phyloP scores from a whole-genome alignment of 2,329 filamentous ascomycete species.

The Cordyceps farinosa region DNA sequence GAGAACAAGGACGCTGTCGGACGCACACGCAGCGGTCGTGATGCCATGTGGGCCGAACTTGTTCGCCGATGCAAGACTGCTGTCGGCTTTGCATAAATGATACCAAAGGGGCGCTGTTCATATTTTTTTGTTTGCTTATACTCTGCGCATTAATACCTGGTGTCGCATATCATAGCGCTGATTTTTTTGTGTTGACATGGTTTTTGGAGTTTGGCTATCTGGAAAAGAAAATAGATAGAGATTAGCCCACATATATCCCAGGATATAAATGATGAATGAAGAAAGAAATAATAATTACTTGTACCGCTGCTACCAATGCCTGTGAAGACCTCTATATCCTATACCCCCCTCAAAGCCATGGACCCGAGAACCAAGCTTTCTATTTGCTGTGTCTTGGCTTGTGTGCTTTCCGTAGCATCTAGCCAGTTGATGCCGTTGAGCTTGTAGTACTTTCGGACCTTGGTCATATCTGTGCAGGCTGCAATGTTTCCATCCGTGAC shows the following conservation, averaged over 20 bases:
- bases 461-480: constrained; percentile 58
- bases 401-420: constrained; percentile 37
- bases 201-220: constrained; percentile 13
- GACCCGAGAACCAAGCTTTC: constrained; percentile 69
- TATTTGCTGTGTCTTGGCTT: constrained; percentile 49
- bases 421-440: constrained; percentile 59
- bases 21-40: constrained; percentile 57
- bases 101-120: constrained; percentile 8
- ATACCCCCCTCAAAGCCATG: constrained; percentile 60
- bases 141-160: constrained; percentile 9
- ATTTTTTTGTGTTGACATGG: constrained; percentile 9
- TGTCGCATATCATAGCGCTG: constrained; percentile 20
- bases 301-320: background rate
- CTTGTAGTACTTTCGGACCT: constrained; percentile 84
- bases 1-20: constrained; percentile 71
- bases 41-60: constrained; percentile 62
- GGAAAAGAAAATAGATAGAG: constrained; percentile 14
- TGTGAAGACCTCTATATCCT: background rate
- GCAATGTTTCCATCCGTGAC: constrained; percentile 64
- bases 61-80: constrained; percentile 48
- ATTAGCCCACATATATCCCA: constrained; percentile 14
- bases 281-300: constrained; percentile 13
- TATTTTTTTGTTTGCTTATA: constrained; percentile 6
- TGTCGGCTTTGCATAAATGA: constrained; percentile 35
- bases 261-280: constrained; percentile 17